Percentiles rank a stretch among this genome's conserved stretches.
phyloP scores from a whole-genome alignment of 1,284 basidiomycete genomes.

The Puccinia horiana region DNA sequence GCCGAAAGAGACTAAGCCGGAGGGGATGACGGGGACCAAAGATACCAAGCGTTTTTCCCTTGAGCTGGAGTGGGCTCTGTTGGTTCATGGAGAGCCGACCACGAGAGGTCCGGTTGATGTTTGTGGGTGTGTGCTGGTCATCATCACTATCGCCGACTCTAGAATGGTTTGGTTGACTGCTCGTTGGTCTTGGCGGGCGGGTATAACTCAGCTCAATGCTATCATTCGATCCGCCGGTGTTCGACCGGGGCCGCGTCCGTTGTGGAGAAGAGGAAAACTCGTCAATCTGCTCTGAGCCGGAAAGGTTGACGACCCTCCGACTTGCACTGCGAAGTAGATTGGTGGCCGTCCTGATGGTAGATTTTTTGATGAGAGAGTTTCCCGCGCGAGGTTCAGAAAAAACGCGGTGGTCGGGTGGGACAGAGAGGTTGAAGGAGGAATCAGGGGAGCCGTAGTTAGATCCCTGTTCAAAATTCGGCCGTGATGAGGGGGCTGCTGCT shows the following conservation, averaged over 20 bases:
- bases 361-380: background rate
- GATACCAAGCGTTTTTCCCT: constrained; percentile 77
- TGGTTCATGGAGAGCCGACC: constrained; percentile 53
- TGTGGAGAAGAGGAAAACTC: background rate
- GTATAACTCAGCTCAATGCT: constrained; percentile 22
- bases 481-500: background rate
- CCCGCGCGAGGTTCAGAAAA: background rate
- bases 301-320: constrained; percentile 41
- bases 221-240: background rate
- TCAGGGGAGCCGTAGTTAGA: background rate
- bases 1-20: constrained; percentile 68
- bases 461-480: background rate
- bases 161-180: constrained; percentile 50
- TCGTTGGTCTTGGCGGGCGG: background rate
- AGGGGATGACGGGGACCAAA: constrained; percentile 71
- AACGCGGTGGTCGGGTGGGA: background rate
- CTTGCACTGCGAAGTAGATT: constrained; percentile 6
- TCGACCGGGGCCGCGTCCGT: background rate
- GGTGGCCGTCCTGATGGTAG: constrained; percentile 13
- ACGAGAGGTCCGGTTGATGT: constrained; percentile 2
- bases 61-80: constrained; percentile 59
- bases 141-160: constrained; percentile 55
- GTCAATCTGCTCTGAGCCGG: constrained; percentile 9
- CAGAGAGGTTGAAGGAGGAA: background rate
- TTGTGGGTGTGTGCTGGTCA: constrained; percentile 51